phyloP scores from a whole-genome alignment of 202 grass and related monocot genomes.

The Hordeum pubiflorum region DNA sequence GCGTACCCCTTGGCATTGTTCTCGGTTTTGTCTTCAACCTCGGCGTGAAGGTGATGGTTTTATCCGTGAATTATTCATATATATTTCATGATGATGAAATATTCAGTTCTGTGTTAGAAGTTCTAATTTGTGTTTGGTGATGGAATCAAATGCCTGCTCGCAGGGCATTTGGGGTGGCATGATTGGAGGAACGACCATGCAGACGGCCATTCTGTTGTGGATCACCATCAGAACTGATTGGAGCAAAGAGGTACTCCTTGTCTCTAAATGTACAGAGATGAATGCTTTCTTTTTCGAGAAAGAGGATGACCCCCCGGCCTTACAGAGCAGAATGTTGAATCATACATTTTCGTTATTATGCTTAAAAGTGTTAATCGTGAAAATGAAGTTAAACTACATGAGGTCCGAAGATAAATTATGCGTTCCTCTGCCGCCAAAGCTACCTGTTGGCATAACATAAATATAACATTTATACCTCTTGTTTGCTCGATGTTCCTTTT shows the following conservation, averaged over 20 bases:
- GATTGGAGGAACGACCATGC: constrained; percentile 76
- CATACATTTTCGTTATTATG: background rate
- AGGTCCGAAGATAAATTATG: background rate
- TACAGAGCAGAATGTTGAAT: background rate
- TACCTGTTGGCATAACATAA: background rate
- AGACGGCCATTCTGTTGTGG: constrained; percentile 67
- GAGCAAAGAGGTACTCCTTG: constrained; percentile 56
- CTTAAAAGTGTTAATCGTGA: background rate
- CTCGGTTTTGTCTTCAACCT: constrained; percentile 65
- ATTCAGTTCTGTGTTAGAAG: background rate
- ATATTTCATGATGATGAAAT: background rate
- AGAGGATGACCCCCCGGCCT: too few relatives aligned
- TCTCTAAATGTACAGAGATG: background rate
- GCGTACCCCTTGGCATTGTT: constrained; percentile 60
- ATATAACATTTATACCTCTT: background rate
- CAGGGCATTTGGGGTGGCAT: constrained; percentile 87
- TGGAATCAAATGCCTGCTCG: background rate
- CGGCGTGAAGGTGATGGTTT: constrained; percentile 39
- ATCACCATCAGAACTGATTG: constrained; percentile 77
- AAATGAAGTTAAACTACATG: background rate
- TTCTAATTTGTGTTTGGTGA: background rate
- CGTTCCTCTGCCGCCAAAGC: background rate
- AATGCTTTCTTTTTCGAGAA: too few relatives aligned
- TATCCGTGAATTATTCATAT: background rate
- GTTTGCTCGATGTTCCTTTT: background rate